A percentile compares a stretch with the other conserved stretches of the same genome.
phyloP scores from a whole-genome alignment of 2,329 filamentous ascomycete species.

The Rhynchosporium secalis region DNA sequence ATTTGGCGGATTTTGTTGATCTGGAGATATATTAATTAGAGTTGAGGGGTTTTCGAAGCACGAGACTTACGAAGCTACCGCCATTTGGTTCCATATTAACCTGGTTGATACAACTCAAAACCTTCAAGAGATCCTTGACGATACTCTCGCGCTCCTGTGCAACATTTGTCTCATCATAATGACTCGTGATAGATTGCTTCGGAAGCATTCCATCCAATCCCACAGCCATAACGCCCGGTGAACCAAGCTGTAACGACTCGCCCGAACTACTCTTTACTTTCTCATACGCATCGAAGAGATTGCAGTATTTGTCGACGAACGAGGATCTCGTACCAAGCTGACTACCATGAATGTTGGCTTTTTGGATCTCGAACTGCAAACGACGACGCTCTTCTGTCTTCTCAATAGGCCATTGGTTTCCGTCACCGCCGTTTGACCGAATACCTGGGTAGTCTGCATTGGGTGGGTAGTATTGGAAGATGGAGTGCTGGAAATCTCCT shows the following conservation, averaged over 20 bases:
- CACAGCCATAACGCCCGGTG: slow-evolving; percentile 34
- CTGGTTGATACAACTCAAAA: slow-evolving; percentile 76
- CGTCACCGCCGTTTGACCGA: slow-evolving; percentile 38
- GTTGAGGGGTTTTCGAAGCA: neutral
- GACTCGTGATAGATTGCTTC: slow-evolving; percentile 45
- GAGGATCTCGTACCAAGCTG: slow-evolving; percentile 80
- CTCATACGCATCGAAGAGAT: slow-evolving; percentile 67
- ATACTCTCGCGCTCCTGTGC: slow-evolving; percentile 76
- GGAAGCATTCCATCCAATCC: slow-evolving; percentile 35
- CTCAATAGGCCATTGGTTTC: slow-evolving; percentile 19
- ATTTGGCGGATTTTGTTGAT: slow-evolving; percentile 85
- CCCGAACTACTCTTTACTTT: slow-evolving; percentile 33
- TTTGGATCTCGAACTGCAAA: slow-evolving; percentile 85
- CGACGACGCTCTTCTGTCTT: slow-evolving; percentile 46
- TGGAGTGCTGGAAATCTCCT: slow-evolving; percentile 42
- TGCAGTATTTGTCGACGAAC: slow-evolving; percentile 83
- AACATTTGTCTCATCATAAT: slow-evolving; percentile 53
- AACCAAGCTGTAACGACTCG: slow-evolving; percentile 21
- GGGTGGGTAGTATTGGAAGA: slow-evolving; percentile 54
- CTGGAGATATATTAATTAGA: slow-evolving; percentile 26
- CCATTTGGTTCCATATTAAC: slow-evolving; percentile 78
- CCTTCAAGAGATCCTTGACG: slow-evolving; percentile 72
- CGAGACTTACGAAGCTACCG: slow-evolving; percentile 58
- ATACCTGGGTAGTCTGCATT: slow-evolving; percentile 42
- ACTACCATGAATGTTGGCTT: slow-evolving; percentile 84